Evolutionary conservation across 73 alveolate genomes (phyloP).

Genomic region (Tetrahymena thermophila): DNA sequence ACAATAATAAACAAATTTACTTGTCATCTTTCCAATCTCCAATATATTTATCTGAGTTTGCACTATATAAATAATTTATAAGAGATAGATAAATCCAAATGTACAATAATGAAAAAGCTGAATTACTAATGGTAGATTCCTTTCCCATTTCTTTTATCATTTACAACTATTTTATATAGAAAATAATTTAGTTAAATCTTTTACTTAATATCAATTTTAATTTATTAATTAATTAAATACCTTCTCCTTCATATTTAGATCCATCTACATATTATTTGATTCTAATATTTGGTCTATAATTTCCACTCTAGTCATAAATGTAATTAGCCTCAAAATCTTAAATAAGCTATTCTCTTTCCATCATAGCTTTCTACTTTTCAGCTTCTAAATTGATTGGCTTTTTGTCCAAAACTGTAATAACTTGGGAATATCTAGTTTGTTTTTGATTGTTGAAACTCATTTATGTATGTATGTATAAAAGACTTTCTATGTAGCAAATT

Average conservation of each 20-base stretch:
- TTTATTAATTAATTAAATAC: too few species aligned
- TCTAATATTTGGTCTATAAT: slow-evolving; percentile 14
- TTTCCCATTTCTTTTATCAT: slow-evolving; percentile 31
- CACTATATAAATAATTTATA: not conserved
- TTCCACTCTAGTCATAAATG: not conserved
- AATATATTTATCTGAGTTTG: slow-evolving; percentile 12
- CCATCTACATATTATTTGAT: slow-evolving; percentile 31
- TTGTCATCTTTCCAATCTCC: slow-evolving; percentile 37
- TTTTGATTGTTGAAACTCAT: not conserved
- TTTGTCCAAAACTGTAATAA: not conserved
- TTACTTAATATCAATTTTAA: not conserved
- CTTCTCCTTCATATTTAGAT: slow-evolving; percentile 39
- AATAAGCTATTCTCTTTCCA: not conserved
- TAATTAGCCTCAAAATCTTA: not conserved
- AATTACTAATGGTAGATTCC: slow-evolving; percentile 17
- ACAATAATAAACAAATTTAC: not conserved
- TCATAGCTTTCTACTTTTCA: not conserved
- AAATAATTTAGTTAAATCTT: not conserved
- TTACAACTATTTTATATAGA: not conserved
- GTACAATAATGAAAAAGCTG: not conserved
- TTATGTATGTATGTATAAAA: not conserved
- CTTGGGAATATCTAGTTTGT: not conserved
- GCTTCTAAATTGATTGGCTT: not conserved
- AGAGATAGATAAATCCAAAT: not conserved
- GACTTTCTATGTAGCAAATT: not conserved